These are phyloP conservation scores for Penicillium sp. DNA, from an alignment of 2,329 filamentous ascomycete species.

Conservation along the genomic window DNA sequence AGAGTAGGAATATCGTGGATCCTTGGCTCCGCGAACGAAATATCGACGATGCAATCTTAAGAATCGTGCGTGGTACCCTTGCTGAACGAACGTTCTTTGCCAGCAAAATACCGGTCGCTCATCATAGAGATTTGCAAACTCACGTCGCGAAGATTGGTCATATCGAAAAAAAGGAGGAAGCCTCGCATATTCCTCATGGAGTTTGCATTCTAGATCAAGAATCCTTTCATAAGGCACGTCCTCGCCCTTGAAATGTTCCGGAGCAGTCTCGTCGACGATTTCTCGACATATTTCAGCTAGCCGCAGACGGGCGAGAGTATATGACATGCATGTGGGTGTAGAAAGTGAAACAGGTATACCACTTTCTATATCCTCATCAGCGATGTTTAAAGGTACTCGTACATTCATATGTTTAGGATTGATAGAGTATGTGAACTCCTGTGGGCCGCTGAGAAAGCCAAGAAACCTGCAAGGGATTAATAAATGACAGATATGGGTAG, in stretches of 20 bases:
- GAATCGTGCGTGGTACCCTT: slow-evolving; percentile 36
- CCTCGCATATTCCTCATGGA: slow-evolving; percentile 31
- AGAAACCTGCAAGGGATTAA: slow-evolving; percentile 33
- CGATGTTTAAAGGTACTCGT: slow-evolving; percentile 43
- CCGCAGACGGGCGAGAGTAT: slow-evolving; percentile 45
- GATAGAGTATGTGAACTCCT: slow-evolving; percentile 47
- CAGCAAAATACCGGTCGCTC: slow-evolving; percentile 32
- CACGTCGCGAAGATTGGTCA: slow-evolving; percentile 30
- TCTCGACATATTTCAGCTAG: slow-evolving; percentile 42
- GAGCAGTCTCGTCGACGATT: slow-evolving; percentile 39
- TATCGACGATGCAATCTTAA: slow-evolving; percentile 43
- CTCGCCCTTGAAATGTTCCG: slow-evolving; percentile 24
- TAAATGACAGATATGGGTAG: background rate
- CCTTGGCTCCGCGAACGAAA: slow-evolving; percentile 38
- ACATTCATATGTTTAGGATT: slow-evolving; percentile 45
- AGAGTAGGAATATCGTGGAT: slow-evolving; percentile 40
- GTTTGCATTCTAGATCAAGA: slow-evolving; percentile 38
- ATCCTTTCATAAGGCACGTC: slow-evolving; percentile 39
- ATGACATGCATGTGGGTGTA: slow-evolving; percentile 48
- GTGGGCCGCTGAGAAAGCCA: slow-evolving; percentile 43
- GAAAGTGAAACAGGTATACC: slow-evolving; percentile 27
- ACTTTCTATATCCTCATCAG: slow-evolving; percentile 38
- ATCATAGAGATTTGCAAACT: slow-evolving; percentile 30
- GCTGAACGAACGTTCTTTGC: slow-evolving; percentile 38
- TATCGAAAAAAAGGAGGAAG: slow-evolving; percentile 40